A percentile compares a stretch with the other conserved stretches of the same genome.
Conservation (phyloP, 176 grass and related monocot species). For the Tuctoria greenei region DNA sequence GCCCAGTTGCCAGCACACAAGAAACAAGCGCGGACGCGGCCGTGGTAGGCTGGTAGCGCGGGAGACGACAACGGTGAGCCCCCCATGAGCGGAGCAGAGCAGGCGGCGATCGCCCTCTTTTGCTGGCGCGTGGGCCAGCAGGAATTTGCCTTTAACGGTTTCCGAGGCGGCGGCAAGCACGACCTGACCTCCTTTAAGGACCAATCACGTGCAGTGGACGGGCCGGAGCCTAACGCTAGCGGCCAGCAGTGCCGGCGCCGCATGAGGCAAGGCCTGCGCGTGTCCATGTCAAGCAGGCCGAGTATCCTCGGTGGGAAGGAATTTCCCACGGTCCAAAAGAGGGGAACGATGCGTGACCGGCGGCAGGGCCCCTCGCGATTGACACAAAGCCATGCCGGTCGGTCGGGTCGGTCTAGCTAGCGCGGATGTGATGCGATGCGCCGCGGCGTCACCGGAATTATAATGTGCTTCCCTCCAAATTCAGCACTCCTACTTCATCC, state of each 20-base stretch:
- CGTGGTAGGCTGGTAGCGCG: not conserved
- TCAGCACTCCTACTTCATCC: not conserved
- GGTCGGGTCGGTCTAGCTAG: slow-evolving; percentile 1
- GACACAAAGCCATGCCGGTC: slow-evolving; percentile 47
- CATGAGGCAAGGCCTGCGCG: slow-evolving; percentile 7
- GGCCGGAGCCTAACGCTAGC: slow-evolving; percentile 25
- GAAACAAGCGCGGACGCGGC: slow-evolving; percentile 4
- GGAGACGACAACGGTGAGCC: slow-evolving; percentile 9
- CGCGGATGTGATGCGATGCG: not conserved
- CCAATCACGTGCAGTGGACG: slow-evolving; percentile 62
- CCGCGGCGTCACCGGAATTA: not conserved
- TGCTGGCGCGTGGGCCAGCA: slow-evolving; percentile 23
- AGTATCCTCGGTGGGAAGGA: not conserved
- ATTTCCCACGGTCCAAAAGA: slow-evolving; percentile 47
- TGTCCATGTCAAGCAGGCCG: slow-evolving; percentile 16
- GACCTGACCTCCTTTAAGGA: slow-evolving; percentile 46
- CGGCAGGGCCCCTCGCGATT: slow-evolving; percentile 22
- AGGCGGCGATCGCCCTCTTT: not conserved
- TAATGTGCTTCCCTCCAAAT: slow-evolving; percentile 18
- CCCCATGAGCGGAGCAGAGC: not conserved
- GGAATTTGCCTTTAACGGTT: slow-evolving; percentile 48
- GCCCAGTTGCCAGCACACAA: not conserved
- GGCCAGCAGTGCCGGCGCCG: slow-evolving; percentile 2
- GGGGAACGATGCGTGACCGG: slow-evolving; percentile 4
- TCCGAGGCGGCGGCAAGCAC: slow-evolving; percentile 54